Evolutionary conservation across 768 basidiomycete genomes (phyloP).

Genomic region (Boletus reticuloceps): DNA sequence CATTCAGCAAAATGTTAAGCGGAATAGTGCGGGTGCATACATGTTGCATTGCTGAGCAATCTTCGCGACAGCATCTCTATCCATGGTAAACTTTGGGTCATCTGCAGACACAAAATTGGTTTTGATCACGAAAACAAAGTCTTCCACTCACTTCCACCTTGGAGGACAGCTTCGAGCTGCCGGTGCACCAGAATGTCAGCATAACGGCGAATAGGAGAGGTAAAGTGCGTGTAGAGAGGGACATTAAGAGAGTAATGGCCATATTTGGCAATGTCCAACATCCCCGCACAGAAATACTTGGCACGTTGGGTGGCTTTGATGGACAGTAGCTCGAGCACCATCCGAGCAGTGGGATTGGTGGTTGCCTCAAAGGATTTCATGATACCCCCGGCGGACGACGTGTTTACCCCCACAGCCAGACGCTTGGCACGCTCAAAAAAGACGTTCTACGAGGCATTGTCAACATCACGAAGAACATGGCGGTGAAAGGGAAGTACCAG

Average conservation of each 20-base stretch:
- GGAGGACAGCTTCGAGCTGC: slow-evolving; percentile 87
- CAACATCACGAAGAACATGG: background rate
- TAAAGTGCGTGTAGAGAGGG: slow-evolving; percentile 93
- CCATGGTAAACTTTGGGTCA: slow-evolving; percentile 95
- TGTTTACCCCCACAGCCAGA: slow-evolving; percentile 81
- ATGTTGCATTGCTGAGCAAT: slow-evolving; percentile 98
- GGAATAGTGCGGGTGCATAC: slow-evolving; percentile 41
- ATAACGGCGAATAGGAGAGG: slow-evolving; percentile 89
- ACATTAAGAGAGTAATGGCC: slow-evolving; percentile 86
- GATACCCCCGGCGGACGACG: slow-evolving; percentile 70
- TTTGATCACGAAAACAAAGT: background rate
- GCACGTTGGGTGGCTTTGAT: slow-evolving; percentile 93
- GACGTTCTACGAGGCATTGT: slow-evolving; percentile 47
- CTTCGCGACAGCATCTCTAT: slow-evolving; percentile 96
- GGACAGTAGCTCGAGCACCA: slow-evolving; percentile 78
- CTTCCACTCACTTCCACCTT: slow-evolving; percentile 54
- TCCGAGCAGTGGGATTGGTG: slow-evolving; percentile 66
- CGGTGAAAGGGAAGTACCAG: slow-evolving; percentile 44
- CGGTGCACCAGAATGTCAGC: slow-evolving; percentile 96
- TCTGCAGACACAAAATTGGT: slow-evolving; percentile 27
- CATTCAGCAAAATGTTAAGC: slow-evolving; percentile 3
- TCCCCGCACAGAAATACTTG: slow-evolving; percentile 98
- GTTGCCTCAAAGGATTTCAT: slow-evolving; percentile 84
- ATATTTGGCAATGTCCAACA: slow-evolving; percentile 99
- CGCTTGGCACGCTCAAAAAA: slow-evolving; percentile 82